A percentile compares a stretch with the other conserved stretches of the same genome.
These are phyloP conservation scores for Fusarium compactum DNA, from an alignment of 2,329 filamentous ascomycete species.

Conservation along the genomic window DNA sequence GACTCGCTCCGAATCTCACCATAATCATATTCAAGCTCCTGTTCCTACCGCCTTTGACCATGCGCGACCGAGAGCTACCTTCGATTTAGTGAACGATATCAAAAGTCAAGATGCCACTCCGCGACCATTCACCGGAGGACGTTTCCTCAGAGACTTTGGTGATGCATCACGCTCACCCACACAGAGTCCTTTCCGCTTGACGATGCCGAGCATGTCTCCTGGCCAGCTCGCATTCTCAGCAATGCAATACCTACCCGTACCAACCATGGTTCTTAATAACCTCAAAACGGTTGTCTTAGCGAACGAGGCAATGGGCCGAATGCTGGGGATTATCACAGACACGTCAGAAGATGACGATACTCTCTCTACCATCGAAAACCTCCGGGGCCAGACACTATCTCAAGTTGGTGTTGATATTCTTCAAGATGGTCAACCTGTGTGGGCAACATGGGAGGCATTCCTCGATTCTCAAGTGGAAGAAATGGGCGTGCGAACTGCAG, in stretches of 20 bases:
- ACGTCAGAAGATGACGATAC: constrained; percentile 56
- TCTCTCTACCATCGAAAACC: constrained; percentile 65
- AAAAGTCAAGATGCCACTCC: constrained; percentile 44
- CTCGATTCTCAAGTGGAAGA: constrained; percentile 65
- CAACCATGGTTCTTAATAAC: constrained; percentile 75
- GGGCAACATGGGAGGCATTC: constrained; percentile 70
- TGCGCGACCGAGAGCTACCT: constrained; percentile 35
- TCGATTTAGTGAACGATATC: constrained; percentile 33
- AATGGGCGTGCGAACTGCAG: constrained; percentile 50
- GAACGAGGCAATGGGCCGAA: constrained; percentile 79
- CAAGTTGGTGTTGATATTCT: constrained; percentile 80
- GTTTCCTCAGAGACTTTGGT: constrained; percentile 53
- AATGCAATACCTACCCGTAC: constrained; percentile 80
- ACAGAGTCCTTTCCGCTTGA: constrained; percentile 54
- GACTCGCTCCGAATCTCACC: constrained; percentile 29
- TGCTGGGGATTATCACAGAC: constrained; percentile 70
- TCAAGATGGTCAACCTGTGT: constrained; percentile 72
- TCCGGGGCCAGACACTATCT: constrained; percentile 74
- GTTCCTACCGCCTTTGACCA: constrained; percentile 22
- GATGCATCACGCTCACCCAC: constrained; percentile 51
- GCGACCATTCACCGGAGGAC: constrained; percentile 45
- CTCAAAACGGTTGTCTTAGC: constrained; percentile 78
- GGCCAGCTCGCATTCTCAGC: constrained; percentile 73
- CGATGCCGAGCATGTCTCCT: constrained; percentile 62
- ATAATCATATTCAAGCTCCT: constrained; percentile 31